Conservation (phyloP, 1,284 basidiomycete genomes). For the Cystobasidium slooffiae region DNA sequence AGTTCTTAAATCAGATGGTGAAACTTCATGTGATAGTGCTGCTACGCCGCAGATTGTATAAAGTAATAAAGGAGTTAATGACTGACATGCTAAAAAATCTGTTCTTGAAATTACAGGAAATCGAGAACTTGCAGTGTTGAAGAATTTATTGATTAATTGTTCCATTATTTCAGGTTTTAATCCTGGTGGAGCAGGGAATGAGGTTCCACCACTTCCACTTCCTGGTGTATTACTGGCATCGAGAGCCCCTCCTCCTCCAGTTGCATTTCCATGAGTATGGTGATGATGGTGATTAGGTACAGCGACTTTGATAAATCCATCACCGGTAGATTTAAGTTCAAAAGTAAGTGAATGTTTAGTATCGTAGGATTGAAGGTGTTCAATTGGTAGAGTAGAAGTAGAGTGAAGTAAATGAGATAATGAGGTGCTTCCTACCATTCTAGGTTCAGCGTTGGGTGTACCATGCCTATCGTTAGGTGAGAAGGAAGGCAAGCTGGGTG, state of each 20-base stretch:
- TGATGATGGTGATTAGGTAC: conserved; percentile 29
- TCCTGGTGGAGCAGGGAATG: conserved; percentile 59
- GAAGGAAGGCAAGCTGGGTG: conserved; percentile 41
- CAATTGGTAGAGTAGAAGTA: conserved; percentile 76
- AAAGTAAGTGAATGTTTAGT: conserved; percentile 62
- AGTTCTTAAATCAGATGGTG: conserved; percentile 77
- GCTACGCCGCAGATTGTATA: conserved; percentile 92
- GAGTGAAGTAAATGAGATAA: conserved; percentile 86
- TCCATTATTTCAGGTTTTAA: conserved; percentile 72
- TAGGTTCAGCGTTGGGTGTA: conserved; percentile 53
- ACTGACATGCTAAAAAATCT: conserved; percentile 74
- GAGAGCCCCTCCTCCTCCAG: no score
- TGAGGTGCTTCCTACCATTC: conserved; percentile 72
- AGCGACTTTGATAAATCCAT: conserved; percentile 82
- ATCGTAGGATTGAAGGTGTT: conserved; percentile 84
- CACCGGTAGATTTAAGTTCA: conserved; percentile 68
- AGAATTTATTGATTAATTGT: conserved; percentile 86
- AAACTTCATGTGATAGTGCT: conserved; percentile 79
- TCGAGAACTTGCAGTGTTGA: conserved; percentile 78
- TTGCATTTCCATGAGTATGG: conserved; percentile 51
- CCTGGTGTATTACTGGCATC: conserved; percentile 46
- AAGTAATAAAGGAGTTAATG: conserved; percentile 77
- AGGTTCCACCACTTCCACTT: conserved; percentile 49
- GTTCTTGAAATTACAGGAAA: conserved; percentile 77
- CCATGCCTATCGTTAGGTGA: conserved; percentile 16